A percentile compares a stretch with the other conserved stretches of the same genome.
phyloP scores from a whole-genome alignment of 2,329 filamentous ascomycete genomes.

The Ceratocystis cubensis region DNA sequence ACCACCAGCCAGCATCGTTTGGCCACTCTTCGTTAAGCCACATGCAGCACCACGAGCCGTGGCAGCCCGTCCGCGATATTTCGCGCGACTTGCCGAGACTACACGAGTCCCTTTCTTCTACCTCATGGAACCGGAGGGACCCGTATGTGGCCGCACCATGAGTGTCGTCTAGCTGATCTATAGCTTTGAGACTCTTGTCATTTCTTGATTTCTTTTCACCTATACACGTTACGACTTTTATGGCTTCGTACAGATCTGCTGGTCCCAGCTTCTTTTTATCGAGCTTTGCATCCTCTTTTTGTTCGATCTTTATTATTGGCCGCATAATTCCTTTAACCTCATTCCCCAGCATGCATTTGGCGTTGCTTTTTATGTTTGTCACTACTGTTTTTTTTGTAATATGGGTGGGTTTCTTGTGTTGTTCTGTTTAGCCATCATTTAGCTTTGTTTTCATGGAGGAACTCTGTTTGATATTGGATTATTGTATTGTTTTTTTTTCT shows the following conservation, averaged over 20 bases:
- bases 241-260: conserved; percentile 6
- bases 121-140: conserved; percentile 8
- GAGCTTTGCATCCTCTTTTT: neutral
- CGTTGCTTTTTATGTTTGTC: conserved; percentile 9
- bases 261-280: neutral
- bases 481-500: neutral
- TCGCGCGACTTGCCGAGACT: conserved; percentile 8
- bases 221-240: neutral
- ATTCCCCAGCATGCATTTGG: conserved; percentile 1
- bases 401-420: neutral
- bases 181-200: neutral
- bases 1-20: neutral
- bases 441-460: conserved; percentile 5
- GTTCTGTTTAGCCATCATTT: neutral
- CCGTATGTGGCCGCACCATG: conserved; percentile 10
- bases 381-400: neutral
- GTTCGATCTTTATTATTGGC: neutral
- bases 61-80: conserved; percentile 10
- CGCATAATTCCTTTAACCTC: neutral
- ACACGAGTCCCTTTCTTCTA: conserved; percentile 5
- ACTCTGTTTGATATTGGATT: conserved; percentile 7
- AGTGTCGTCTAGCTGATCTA: neutral
- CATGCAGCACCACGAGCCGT: conserved; percentile 27
- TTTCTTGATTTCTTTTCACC: neutral
- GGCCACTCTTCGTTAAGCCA: neutral